Percentiles rank a stretch among this genome's conserved stretches.
phyloP scores from a whole-genome alignment of 495 filamentous ascomycete species.

The Penicillium robsamsonii region DNA sequence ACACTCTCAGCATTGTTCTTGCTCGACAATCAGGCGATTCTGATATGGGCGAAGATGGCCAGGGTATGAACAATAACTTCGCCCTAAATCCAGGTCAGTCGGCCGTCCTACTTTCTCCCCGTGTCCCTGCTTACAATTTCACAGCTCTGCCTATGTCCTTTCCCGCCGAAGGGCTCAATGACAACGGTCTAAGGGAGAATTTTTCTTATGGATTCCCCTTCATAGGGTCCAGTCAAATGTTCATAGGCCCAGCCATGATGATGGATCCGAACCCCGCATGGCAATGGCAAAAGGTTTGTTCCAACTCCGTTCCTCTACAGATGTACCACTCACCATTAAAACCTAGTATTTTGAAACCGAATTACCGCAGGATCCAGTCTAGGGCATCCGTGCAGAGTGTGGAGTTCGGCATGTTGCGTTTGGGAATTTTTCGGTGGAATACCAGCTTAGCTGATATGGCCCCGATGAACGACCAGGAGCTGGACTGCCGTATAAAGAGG shows the following conservation, averaged over 20 bases:
- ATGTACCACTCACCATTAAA: background rate
- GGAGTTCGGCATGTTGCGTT: background rate
- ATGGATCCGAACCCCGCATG: conserved; percentile 5
- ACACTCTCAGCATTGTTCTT: background rate
- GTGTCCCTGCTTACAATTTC: background rate
- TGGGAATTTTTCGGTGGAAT: conserved; percentile 4
- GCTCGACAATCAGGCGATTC: background rate
- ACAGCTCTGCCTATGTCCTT: background rate
- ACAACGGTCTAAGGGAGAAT: background rate
- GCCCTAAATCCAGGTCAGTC: background rate
- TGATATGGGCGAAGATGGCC: background rate
- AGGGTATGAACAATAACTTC: background rate
- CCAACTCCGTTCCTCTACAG: background rate
- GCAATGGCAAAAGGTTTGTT: conserved; percentile 9
- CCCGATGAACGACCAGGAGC: too few species aligned
- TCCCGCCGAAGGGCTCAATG: background rate
- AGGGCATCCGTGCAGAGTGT: background rate
- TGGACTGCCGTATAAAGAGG: too few species aligned
- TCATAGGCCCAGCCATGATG: conserved; percentile 3
- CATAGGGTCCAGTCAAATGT: conserved; percentile 4
- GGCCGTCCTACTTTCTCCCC: background rate
- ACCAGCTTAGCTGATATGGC: too few species aligned
- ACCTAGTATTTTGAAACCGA: background rate
- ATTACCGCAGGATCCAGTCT: background rate
- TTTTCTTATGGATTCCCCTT: background rate